These are phyloP conservation scores for Hypomontagnella submonticulosa DNA, from an alignment of 495 filamentous ascomycete species.

Conservation along the genomic window DNA sequence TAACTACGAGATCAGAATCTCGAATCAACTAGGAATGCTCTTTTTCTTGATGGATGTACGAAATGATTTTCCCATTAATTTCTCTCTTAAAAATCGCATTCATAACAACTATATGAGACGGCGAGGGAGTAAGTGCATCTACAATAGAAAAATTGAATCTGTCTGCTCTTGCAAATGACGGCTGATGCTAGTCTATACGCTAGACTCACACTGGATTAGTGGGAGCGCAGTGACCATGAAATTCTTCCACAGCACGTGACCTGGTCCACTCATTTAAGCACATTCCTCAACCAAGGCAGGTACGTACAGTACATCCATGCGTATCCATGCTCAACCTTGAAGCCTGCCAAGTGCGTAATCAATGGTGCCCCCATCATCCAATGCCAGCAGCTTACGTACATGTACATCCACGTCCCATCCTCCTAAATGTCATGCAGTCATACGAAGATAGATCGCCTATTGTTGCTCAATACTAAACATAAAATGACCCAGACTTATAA, in stretches of 20 bases:
- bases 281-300: background rate
- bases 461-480: too few species aligned
- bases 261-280: background rate
- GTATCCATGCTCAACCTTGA: too few species aligned
- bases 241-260: constrained; percentile 24
- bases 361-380: too few species aligned
- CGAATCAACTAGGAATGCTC: constrained; percentile 10
- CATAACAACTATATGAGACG: constrained; percentile 19
- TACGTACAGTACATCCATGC: too few species aligned
- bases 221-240: constrained; percentile 7
- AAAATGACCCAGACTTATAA: too few species aligned
- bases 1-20: constrained; percentile 10
- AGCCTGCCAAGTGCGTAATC: too few species aligned
- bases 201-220: constrained; percentile 6
- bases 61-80: constrained; percentile 17
- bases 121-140: constrained; percentile 13
- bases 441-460: too few species aligned
- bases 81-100: constrained; percentile 14
- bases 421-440: too few species aligned
- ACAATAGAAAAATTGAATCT: constrained; percentile 13
- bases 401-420: too few species aligned
- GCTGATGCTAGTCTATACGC: constrained; percentile 18
- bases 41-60: constrained; percentile 18
- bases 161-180: constrained; percentile 32
- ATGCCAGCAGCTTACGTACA: too few species aligned